These are phyloP conservation scores for Echites panduratus DNA, from an alignment of 257 asterid genomes.

Conservation along the genomic window DNA sequence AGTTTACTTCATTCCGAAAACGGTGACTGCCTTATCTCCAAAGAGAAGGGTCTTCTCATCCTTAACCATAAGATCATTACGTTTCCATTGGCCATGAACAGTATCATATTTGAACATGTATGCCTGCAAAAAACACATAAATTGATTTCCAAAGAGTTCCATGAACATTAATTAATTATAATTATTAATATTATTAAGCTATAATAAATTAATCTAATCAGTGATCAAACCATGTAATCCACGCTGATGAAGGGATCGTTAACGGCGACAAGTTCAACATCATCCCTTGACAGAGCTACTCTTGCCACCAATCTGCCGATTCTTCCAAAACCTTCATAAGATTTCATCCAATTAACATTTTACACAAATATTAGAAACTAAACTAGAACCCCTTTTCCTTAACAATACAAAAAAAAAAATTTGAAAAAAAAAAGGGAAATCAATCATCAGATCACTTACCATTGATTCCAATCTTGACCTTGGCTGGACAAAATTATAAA, in stretches of 20 bases:
- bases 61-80: slow-evolving; percentile 16
- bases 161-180: too few species aligned
- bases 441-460: slow-evolving; percentile 38
- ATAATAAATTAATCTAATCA: background rate
- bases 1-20: slow-evolving; percentile 16
- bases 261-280: slow-evolving; percentile 59
- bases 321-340: slow-evolving; percentile 48
- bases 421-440: background rate
- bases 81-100: slow-evolving; percentile 27
- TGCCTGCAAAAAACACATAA: background rate
- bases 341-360: background rate
- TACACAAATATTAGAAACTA: background rate
- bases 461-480: slow-evolving; percentile 70
- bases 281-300: slow-evolving; percentile 56
- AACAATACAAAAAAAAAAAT: background rate
- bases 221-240: slow-evolving; percentile 47
- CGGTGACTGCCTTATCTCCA: slow-evolving; percentile 15
- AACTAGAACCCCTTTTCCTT: background rate
- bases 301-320: slow-evolving; percentile 62
- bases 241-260: slow-evolving; percentile 57
- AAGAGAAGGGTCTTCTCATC: slow-evolving; percentile 24
- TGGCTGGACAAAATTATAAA: slow-evolving; percentile 14
- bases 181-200: too few species aligned
- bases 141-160: background rate
- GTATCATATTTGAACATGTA: slow-evolving; percentile 24